A percentile compares a stretch with the other conserved stretches of the same genome.
Conservation (phyloP, 192 early-diverging fungal genomes). For the Coemansia sp. region DNA sequence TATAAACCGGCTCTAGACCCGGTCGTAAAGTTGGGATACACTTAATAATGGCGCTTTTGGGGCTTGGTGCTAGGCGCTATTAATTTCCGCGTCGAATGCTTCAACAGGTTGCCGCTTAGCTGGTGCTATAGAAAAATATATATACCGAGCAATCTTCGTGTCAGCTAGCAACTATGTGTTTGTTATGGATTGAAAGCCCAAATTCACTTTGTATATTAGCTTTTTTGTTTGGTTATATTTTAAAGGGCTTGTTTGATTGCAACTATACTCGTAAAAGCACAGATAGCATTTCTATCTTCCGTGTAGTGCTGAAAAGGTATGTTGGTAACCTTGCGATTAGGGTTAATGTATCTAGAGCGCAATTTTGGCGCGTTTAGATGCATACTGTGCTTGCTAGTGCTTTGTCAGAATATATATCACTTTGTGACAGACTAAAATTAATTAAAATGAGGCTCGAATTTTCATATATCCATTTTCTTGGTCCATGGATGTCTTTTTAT, state of each 20-base stretch:
- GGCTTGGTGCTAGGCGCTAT: neutral
- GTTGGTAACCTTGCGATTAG: neutral
- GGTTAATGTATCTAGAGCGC: no score
- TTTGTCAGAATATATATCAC: neutral
- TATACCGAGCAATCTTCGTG: neutral
- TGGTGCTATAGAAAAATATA: conserved; percentile 1
- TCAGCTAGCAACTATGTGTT: neutral
- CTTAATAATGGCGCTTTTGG: neutral
- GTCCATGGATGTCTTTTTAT: conserved; percentile 1
- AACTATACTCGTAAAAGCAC: neutral
- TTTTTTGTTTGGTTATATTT: neutral
- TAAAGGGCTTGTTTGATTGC: neutral
- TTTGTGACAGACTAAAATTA: neutral
- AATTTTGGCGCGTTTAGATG: neutral
- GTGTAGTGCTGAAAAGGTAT: neutral
- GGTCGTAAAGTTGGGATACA: neutral
- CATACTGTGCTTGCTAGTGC: neutral
- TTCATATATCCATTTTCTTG: conserved; percentile 6
- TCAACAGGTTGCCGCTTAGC: neutral
- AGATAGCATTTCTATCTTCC: neutral
- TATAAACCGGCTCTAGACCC: neutral
- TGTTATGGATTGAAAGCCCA: neutral
- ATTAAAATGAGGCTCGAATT: neutral
- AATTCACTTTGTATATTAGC: neutral
- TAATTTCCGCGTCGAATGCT: neutral